Conservation (phyloP, 1,139 yeast species). For the Hemisphaericaspora lyxosophila region DNA sequence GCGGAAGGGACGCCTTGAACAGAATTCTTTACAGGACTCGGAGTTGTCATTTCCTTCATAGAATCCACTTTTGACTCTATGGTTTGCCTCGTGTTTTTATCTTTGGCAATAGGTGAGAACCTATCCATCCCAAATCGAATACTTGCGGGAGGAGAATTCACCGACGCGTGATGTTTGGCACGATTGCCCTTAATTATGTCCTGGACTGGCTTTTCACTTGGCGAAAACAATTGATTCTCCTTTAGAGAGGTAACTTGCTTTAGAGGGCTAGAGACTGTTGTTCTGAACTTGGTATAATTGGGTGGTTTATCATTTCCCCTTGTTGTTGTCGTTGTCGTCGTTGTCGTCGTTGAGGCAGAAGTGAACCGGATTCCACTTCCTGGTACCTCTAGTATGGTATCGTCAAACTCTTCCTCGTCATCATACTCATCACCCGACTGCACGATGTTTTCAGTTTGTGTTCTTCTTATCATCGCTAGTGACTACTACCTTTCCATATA, state of each 20-base stretch:
- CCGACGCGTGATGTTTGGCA: too few species aligned
- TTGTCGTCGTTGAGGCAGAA: neutral
- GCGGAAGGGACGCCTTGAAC: too few species aligned
- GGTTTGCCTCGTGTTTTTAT: too few species aligned
- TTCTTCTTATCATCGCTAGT: neutral
- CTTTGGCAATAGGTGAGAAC: neutral
- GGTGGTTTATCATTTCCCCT: too few species aligned
- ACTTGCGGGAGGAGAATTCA: neutral
- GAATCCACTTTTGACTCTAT: too few species aligned
- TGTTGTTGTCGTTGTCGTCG: neutral
- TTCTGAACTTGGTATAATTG: neutral
- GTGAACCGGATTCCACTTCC: slow-evolving; percentile 6
- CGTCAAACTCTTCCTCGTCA: slow-evolving; percentile 31
- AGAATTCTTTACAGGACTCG: too few species aligned
- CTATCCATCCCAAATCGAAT: neutral
- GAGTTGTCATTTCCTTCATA: too few species aligned
- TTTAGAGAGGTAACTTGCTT: too few species aligned
- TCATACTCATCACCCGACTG: slow-evolving; percentile 17
- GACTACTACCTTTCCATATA: too few species aligned
- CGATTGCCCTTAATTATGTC: too few species aligned
- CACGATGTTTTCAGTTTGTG: neutral
- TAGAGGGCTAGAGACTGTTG: slow-evolving; percentile 1
- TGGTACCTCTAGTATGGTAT: slow-evolving; percentile 25
- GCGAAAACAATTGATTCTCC: too few species aligned
- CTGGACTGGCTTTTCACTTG: too few species aligned